Evolutionary conservation across 345 rosid genomes (phyloP), one percentile per base, ranked within the genome.

Genomic region (Triadica sebifera): DNA sequence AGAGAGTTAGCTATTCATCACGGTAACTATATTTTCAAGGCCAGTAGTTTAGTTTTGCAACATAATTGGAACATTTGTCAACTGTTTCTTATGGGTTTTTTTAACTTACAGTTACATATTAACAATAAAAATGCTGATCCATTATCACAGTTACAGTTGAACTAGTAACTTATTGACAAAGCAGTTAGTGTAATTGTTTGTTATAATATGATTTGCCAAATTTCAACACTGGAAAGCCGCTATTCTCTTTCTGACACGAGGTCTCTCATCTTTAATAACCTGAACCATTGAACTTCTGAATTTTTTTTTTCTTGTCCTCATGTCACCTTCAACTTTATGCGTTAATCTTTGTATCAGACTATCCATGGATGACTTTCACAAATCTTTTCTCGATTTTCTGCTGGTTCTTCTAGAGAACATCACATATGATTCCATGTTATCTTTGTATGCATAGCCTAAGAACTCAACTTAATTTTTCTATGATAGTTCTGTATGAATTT

Each of bases 321-420:
- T 24, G 39, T 8, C 43, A 24, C 43, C 55, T 71, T 58, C 45
- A 39, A 3, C 20, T 11, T 38, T 52, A 29, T 46, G 55, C 39
- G 41, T 22, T 57, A 45, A 29, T 29, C 34, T 29, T 1, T 29
- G 34, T 29, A 6, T 34, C 47, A 53, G 49, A 39, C 12, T 6
- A 37, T n/a, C 20, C 5, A 12, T 22, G 12, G 34, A 66, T 69
- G 73, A 69, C 29, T 6, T 17, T 37, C 41, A 6, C 38, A 52
- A 20, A 50, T 29, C 46, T 12, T 43, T 16, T 62, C 39, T 58
- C 56, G 57, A 19, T 41, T 63, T 45, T 25, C 29, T 38, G 46
- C 73, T 12, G 34, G 20, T 49, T 62, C 60, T 19, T 34, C 60
- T 45, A n/a, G 60, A 75, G 22, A 67, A 72, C 52, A 59, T 62